Evolutionary conservation across 2,329 filamentous ascomycete species (phyloP), one percentile per base, ranked within the genome.

Genomic region (Claviceps lovelessii): DNA sequence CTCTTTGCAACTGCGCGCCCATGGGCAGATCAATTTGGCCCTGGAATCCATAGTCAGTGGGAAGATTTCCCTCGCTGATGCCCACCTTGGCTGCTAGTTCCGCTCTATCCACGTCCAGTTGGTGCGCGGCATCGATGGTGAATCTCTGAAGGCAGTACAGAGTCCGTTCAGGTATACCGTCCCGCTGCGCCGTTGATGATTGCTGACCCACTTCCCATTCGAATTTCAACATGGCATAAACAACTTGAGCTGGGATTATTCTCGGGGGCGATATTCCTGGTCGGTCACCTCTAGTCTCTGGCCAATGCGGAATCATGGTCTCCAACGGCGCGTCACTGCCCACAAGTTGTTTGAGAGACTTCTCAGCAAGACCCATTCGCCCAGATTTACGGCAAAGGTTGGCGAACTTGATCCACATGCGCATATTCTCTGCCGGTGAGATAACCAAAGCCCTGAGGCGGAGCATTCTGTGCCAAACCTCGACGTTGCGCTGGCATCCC

Each of bases 331-430:
- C 76, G 15, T 89, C 82, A 50, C 77, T 82, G 33, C 85, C 86
- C 55, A 96, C 85, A n/a, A 98, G 76, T 58, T 89, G 88, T 67
- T 93, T 90, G 53, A 99, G 74, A 11, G 90, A 94, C 72, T 95
- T 94, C 72, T 98, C 93, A 0, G 93, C 93, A 51, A 99, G 79
- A 10, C 93, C 91, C 77, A 91, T 90, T 35, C 93, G 86, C 56
- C 89, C 87, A 48, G 91, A 95, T 70, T 98, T 99, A 63, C 94
- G 87, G 70, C 94, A 99, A 6, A 98, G 81, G 63, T 97, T 98
- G 63, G 93, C 88, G 67, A 96, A 98, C 68, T 98, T 99, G 75
- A 98, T 97, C 84, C 90, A 96, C 90, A 98, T 98, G 64, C 95
- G 88, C 76, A 95, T 89, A 64, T 96, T 96, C 67, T 99, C 90